Evolutionary conservation across 2,329 filamentous ascomycete genomes (phyloP).

Genomic region (Biscogniauxia sp.): DNA sequence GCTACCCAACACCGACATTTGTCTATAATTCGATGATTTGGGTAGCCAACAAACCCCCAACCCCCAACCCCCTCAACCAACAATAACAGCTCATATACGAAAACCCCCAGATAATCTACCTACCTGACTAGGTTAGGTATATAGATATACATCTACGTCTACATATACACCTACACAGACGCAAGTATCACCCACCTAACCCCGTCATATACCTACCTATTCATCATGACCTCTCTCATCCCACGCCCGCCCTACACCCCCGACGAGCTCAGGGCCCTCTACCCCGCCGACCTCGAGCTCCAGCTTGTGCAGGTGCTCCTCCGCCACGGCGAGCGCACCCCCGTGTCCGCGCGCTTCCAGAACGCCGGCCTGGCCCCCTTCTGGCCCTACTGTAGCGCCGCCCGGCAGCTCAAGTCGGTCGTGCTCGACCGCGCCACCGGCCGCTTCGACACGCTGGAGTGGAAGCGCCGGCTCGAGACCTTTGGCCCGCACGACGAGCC

Average conservation of each 20-base stretch:
- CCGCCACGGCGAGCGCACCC: conserved; percentile 78
- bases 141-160: neutral
- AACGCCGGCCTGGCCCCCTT: conserved; percentile 66
- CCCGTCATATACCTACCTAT: too few relatives aligned
- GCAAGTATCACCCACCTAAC: too few relatives aligned
- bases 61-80: too few relatives aligned
- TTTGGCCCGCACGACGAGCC: conserved; percentile 72
- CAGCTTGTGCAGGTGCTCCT: conserved; percentile 87
- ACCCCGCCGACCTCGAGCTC: conserved; percentile 76
- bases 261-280: conserved; percentile 77
- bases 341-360: conserved; percentile 83
- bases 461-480: conserved; percentile 76
- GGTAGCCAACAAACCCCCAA: too few relatives aligned
- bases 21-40: too few relatives aligned
- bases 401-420: conserved; percentile 62
- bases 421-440: conserved; percentile 43
- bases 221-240: conserved; percentile 71
- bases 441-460: conserved; percentile 49
- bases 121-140: too few relatives aligned
- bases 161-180: too few relatives aligned
- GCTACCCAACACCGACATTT: too few relatives aligned
- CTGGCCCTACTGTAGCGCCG: conserved; percentile 90
- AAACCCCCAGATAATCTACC: neutral
- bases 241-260: conserved; percentile 75
- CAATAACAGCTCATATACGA: too few relatives aligned